Base-by-base conservation (phyloP, 805 yeast genomes). In the Monosporozyma siamensis region DNA sequence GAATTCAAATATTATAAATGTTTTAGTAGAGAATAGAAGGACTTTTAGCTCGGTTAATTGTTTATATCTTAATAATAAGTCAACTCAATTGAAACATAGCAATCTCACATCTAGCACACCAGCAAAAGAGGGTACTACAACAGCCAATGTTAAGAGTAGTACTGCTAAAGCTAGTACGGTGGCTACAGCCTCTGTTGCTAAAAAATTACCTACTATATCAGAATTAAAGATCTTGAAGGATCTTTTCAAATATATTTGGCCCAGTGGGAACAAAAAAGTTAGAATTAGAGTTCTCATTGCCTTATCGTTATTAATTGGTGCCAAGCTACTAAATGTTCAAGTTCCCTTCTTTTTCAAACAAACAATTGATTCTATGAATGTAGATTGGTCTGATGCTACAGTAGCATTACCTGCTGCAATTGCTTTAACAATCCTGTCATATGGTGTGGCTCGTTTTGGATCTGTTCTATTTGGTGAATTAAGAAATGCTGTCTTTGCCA, bases 381-480 rank as follows among this genome's bases (percentile, higher is more conserved):
- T 89, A 21, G 95, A 88, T 53, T 86, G 95, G 94, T 66, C 69
- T 5, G 64, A 70, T 14, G 71, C 77, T 26, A 83, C 86, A 1
- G 72, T 88, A 2, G 71, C 84, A 0, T 67, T 79, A 3, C 67
- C 67, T 1, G 57, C 61, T 4, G 62, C 67, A 1, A 80, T 83
- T 30, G 82, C 85, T 4, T 73, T 81, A 2, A 67, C 74, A 0
- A 78, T 92, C 27, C 50, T 92, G 17, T 94, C 95, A 0, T 92
- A 92, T 58, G 98, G 98, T 43, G 79, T 84, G 14, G 94, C 97
- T 0, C 70, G 98, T 45, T 87, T 92, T 56, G 96, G 97, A 24
- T 82, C 97, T 4, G 95, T 90, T 2, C 64, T 92, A 12, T 86
- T 92, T 64, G 97, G 97, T 25, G 98, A 92, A 61, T 68, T 92